Evolutionary conservation across 2,329 filamentous ascomycete species (phyloP).

Genomic region (Thielaviopsis musarum): DNA sequence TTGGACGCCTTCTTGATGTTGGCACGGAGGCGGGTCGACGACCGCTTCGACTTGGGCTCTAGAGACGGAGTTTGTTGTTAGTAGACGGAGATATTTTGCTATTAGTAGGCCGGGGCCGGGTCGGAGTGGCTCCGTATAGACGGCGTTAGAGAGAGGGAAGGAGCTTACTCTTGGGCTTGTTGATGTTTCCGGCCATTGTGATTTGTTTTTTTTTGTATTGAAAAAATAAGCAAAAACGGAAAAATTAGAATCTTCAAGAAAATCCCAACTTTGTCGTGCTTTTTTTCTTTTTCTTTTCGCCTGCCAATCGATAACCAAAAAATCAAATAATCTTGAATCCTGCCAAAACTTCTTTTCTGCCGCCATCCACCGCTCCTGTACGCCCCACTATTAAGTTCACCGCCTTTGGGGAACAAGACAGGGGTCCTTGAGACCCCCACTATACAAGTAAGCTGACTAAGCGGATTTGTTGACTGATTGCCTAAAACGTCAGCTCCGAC

Average conservation of each 20-base stretch:
- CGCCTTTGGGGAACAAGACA: neutral
- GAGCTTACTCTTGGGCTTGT: slow-evolving; percentile 33
- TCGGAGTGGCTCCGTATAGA: neutral
- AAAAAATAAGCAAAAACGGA: neutral
- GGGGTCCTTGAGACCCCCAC: neutral
- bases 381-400: slow-evolving; percentile 3
- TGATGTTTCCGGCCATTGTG: slow-evolving; percentile 36
- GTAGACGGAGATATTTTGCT: neutral
- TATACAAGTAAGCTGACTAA: neutral
- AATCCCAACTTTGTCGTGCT: neutral
- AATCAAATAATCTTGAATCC: slow-evolving; percentile 5
- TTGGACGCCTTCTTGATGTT: slow-evolving; percentile 89
- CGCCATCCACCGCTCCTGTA: slow-evolving; percentile 5
- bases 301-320: neutral
- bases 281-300: neutral
- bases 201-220: neutral
- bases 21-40: slow-evolving; percentile 73
- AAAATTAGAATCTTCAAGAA: neutral
- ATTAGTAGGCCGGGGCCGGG: too few relatives aligned
- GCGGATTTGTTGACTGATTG: neutral
- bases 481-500: slow-evolving; percentile 6
- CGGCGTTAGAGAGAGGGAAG: neutral
- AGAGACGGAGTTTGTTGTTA: slow-evolving; percentile 2
- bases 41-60: slow-evolving; percentile 94
- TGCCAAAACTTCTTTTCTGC: slow-evolving; percentile 13